Evolutionary conservation across 1,284 basidiomycete species (phyloP).

Genomic region (Sporisorium scitamineum): DNA sequence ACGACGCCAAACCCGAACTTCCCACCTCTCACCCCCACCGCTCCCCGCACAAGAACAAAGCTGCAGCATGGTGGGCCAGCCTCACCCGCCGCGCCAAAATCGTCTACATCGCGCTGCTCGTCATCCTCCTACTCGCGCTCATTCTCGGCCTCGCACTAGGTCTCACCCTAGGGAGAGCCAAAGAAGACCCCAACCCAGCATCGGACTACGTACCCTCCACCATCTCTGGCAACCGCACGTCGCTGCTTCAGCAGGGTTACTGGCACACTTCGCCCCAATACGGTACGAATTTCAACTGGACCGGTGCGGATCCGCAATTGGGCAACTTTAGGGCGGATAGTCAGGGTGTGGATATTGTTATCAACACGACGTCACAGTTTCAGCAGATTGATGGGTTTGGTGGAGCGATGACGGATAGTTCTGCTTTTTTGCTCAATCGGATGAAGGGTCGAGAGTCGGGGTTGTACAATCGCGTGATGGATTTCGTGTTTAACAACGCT

Average conservation of each 20-base stretch:
- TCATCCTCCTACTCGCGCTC: conserved; percentile 18
- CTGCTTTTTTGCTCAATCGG: conserved; percentile 41
- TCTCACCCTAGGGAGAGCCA: conserved; percentile 19
- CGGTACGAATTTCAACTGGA: conserved; percentile 48
- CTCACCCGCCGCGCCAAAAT: conserved; percentile 20
- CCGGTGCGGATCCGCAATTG: conserved; percentile 16
- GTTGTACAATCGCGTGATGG: conserved; percentile 47
- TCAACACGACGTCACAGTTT: conserved; percentile 35
- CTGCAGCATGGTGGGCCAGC: conserved; percentile 16
- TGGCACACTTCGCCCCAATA: conserved; percentile 37
- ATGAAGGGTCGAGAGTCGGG: conserved; percentile 33
- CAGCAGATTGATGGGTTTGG: conserved; percentile 55
- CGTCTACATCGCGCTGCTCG: conserved; percentile 1
- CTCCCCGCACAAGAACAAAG: conserved; percentile 7
- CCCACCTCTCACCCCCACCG: not conserved
- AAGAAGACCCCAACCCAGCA: conserved; percentile 19
- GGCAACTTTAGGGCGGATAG: conserved; percentile 32
- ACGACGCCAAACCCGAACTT: conserved; percentile 28
- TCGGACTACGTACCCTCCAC: conserved; percentile 36
- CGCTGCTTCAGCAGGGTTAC: conserved; percentile 26
- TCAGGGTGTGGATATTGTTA: conserved; percentile 49
- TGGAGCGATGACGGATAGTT: conserved; percentile 53
- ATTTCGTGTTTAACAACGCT: conserved; percentile 52
- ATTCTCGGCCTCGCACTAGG: conserved; percentile 42
- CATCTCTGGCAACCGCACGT: conserved; percentile 24